Percentiles rank a stretch among this genome's conserved stretches.
Conservation (phyloP, 2,329 filamentous ascomycete genomes). For the Metarhizium sp. region DNA sequence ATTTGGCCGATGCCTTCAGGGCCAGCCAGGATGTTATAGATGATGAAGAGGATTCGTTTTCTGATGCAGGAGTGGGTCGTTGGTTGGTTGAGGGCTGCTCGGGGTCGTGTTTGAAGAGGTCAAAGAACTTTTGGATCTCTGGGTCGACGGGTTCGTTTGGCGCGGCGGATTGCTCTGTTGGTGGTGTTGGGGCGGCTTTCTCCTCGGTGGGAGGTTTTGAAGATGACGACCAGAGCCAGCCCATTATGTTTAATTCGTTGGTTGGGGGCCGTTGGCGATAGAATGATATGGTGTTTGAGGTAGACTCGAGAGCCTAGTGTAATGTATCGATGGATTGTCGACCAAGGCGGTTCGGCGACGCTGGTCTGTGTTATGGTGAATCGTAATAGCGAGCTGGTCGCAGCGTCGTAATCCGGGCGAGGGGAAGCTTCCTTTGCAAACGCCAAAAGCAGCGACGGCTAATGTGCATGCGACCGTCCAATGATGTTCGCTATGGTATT, state of each 20-base stretch:
- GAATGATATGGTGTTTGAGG: neutral
- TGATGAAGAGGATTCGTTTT: slow-evolving; percentile 19
- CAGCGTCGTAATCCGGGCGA: too few species aligned
- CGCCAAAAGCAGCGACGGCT: too few species aligned
- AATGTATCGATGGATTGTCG: neutral
- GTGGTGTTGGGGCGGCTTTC: slow-evolving; percentile 12
- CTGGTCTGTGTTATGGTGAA: too few species aligned
- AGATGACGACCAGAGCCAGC: slow-evolving; percentile 50
- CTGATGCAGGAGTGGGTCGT: slow-evolving; percentile 14
- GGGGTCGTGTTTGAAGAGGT: slow-evolving; percentile 27
- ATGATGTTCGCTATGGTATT: too few species aligned
- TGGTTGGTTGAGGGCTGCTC: slow-evolving; percentile 12
- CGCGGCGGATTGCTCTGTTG: slow-evolving; percentile 12
- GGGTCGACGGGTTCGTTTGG: slow-evolving; percentile 29
- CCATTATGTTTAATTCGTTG: slow-evolving; percentile 33
- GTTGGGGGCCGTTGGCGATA: neutral
- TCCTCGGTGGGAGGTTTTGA: slow-evolving; percentile 20
- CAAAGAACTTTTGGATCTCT: slow-evolving; percentile 46
- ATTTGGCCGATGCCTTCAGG: slow-evolving; percentile 19
- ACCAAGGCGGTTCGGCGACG: neutral
- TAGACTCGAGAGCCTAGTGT: neutral
- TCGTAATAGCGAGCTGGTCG: too few species aligned
- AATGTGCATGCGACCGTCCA: too few species aligned
- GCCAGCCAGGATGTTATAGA: slow-evolving; percentile 25
- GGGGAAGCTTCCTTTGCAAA: too few species aligned